phyloP scores from a whole-genome alignment of 106 monocot species.

The Apostasia ramifera region DNA sequence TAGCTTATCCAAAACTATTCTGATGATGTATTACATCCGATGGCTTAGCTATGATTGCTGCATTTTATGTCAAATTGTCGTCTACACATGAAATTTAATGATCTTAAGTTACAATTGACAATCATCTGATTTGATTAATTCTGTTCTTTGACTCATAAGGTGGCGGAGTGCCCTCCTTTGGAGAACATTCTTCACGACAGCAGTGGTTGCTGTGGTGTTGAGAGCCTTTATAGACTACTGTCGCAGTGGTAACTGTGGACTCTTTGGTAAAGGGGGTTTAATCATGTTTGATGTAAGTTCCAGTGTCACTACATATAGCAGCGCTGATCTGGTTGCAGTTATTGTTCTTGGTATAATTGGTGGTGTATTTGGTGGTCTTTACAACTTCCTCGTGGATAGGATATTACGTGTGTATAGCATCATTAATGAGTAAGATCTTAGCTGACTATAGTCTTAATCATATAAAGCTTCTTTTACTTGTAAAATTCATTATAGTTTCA shows the following conservation, averaged over 20 bases:
- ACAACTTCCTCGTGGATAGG: slow-evolving; percentile 73
- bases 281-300: slow-evolving; percentile 96
- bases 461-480: not conserved
- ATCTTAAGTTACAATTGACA: not conserved
- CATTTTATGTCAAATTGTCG: not conserved
- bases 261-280: slow-evolving; percentile 86
- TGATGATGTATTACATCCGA: not conserved
- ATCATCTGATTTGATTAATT: not conserved
- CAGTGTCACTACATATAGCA: slow-evolving; percentile 40
- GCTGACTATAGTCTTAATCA: not conserved
- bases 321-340: slow-evolving; percentile 54
- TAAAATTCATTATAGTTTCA: not conserved
- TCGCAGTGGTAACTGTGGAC: slow-evolving; percentile 76
- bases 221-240: slow-evolving; percentile 72
- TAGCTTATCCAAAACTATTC: too few relatives aligned
- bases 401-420: slow-evolving; percentile 78
- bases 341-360: slow-evolving; percentile 74
- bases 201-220: slow-evolving; percentile 83
- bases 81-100: not conserved
- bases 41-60: not conserved
- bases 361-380: slow-evolving; percentile 77
- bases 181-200: slow-evolving; percentile 98
- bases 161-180: slow-evolving; percentile 92
- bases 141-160: slow-evolving; percentile 30
- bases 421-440: slow-evolving; percentile 69